Base-by-base conservation (phyloP, 345 rosid species). In the Brassica juncea region DNA sequence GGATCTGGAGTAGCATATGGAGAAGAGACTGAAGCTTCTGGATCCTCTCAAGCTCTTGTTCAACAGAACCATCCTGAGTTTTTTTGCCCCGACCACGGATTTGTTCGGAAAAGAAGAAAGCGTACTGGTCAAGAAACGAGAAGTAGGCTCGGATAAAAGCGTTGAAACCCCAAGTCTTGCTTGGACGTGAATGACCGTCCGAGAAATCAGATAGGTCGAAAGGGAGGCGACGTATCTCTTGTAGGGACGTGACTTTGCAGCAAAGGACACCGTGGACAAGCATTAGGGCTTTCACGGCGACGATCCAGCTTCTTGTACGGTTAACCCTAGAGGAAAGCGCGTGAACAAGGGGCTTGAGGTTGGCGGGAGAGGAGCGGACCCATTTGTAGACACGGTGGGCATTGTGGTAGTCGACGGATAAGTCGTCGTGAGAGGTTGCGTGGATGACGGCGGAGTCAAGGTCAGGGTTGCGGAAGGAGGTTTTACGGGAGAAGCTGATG, bases 341-440 rank as follows among this genome's bases (percentile, higher is more conserved):
- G 52, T 81, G 72, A 1, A 88, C 70, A 6, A 94, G 80, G 15
- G 95, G 90, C 75, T 83, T 85, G 62, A 92, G 71, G 84, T 82
- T 86, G 3, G 81, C 30, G 0, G 97, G 92, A 19, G 99, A 91
- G 4, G 89, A 80, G 1, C 92, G 87, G 32, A 91, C 82, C 92
- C 95, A 91, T 3, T 84, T 67, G 34, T 88, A 92, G 28, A 89
- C 89, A 28, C 88, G 81, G 21, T 89, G 90, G 2, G 89, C 87
- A 68, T 85, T 91, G 77, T 71, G 82, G 83, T 91, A 91, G 80
- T 91, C 97, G 0, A 91, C 82, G 35, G 65, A 44, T 4, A 68
- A 54, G 8, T 89, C 94, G 39, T 92, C 88, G 68, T 94, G 99
- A 80, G 87, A 91, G 4, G 97, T 94, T 52, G 99, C 97, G 76